Percentiles rank a stretch among this genome's conserved stretches.
Conservation (phyloP, 306 rosid genomes). For the Prunus kanzakura region DNA sequence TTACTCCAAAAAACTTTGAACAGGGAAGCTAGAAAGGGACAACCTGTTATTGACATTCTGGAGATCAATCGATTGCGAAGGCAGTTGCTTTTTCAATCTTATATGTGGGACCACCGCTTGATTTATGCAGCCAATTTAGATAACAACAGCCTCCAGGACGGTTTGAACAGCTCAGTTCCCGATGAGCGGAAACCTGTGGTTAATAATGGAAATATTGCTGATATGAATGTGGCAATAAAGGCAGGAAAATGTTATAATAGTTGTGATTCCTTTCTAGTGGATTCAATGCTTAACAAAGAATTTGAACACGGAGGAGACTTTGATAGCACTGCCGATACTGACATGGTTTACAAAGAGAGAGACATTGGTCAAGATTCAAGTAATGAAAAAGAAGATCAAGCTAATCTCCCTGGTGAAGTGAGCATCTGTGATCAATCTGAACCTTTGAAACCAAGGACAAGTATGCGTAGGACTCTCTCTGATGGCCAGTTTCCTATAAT, state of each 20-base stretch:
- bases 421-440: slow-evolving; percentile 28
- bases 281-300: slow-evolving; percentile 29
- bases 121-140: slow-evolving; percentile 41
- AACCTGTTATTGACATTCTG: slow-evolving; percentile 70
- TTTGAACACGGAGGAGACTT: slow-evolving; percentile 34
- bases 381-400: slow-evolving; percentile 36
- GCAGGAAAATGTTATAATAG: slow-evolving; percentile 42
- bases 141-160: slow-evolving; percentile 30
- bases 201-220: slow-evolving; percentile 36
- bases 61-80: slow-evolving; percentile 78
- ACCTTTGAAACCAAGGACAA: slow-evolving; percentile 32
- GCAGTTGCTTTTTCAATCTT: slow-evolving; percentile 79
- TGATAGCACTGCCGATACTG: slow-evolving; percentile 30
- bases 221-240: slow-evolving; percentile 27
- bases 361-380: slow-evolving; percentile 21
- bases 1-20: slow-evolving; percentile 51
- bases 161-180: slow-evolving; percentile 35
- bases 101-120: slow-evolving; percentile 84
- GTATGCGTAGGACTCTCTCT: slow-evolving; percentile 54
- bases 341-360: slow-evolving; percentile 31
- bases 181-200: slow-evolving; percentile 37
- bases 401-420: slow-evolving; percentile 28
- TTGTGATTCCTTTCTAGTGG: slow-evolving; percentile 34
- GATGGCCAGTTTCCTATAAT: slow-evolving; percentile 62
- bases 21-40: slow-evolving; percentile 53